Conservation (phyloP, 768 basidiomycete species). For the Auriscalpium microsporum region DNA sequence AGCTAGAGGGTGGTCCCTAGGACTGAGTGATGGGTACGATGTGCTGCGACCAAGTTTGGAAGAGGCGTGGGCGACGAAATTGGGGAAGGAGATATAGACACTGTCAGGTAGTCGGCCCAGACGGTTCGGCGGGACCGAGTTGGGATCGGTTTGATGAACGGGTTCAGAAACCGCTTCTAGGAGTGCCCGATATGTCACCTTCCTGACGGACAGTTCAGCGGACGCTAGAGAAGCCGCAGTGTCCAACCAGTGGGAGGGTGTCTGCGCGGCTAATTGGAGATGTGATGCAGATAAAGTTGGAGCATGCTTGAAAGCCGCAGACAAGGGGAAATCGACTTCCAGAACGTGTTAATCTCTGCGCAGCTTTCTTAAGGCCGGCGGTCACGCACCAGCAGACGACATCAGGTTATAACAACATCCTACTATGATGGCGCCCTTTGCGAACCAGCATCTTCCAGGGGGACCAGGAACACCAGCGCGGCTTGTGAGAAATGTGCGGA, state of each 20-base stretch:
- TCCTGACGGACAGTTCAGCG: conserved; percentile 48
- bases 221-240: conserved; percentile 23
- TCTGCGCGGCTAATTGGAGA: conserved; percentile 64
- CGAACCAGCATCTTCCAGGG: conserved; percentile 32
- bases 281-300: conserved; percentile 38
- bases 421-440: conserved; percentile 49
- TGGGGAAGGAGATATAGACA: conserved; percentile 2
- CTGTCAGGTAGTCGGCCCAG: conserved; percentile 20
- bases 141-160: not conserved
- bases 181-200: conserved; percentile 66
- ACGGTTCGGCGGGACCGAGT: not conserved
- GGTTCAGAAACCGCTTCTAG: conserved; percentile 26
- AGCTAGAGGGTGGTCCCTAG: no score
- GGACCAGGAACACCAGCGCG: not conserved
- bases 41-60: not conserved
- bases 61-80: not conserved
- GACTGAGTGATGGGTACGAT: not conserved
- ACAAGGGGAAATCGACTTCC: conserved; percentile 48
- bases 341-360: not conserved
- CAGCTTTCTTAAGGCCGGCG: not conserved
- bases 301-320: conserved; percentile 18
- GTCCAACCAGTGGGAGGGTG: conserved; percentile 54
- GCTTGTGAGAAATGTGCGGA: conserved; percentile 36
- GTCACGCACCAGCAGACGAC: conserved; percentile 35
- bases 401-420: conserved; percentile 80